These are phyloP conservation scores for Neoarthrinium moseri DNA, from an alignment of 2,329 filamentous ascomycete species.

Conservation along the genomic window DNA sequence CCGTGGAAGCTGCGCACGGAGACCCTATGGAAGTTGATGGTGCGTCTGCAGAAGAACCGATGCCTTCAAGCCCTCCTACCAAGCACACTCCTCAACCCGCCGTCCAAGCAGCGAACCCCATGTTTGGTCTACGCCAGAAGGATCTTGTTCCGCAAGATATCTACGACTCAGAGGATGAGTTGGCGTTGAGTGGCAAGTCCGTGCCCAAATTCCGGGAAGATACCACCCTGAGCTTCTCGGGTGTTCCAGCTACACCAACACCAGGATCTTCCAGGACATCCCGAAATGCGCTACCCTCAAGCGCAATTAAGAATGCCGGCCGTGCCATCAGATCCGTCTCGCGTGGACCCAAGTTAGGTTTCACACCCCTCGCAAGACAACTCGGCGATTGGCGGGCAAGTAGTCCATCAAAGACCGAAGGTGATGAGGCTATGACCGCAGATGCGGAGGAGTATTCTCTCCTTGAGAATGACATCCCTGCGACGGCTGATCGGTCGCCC, in stretches of 20 bases:
- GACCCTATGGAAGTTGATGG: conserved; percentile 28
- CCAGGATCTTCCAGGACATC: conserved; percentile 24
- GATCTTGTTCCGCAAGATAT: conserved; percentile 41
- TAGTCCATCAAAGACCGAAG: conserved; percentile 47
- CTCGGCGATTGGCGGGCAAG: conserved; percentile 62
- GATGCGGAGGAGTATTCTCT: conserved; percentile 24
- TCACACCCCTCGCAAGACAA: conserved; percentile 63
- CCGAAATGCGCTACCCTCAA: conserved; percentile 20
- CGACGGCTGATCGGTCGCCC: conserved; percentile 32
- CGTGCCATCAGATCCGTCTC: conserved; percentile 28
- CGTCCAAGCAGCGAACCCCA: conserved; percentile 20
- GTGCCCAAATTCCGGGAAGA: conserved; percentile 21
- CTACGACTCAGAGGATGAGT: conserved; percentile 57
- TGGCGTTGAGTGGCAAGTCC: conserved; percentile 30
- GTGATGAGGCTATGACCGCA: conserved; percentile 22
- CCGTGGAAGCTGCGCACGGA: conserved; percentile 7
- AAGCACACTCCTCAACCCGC: conserved; percentile 29
- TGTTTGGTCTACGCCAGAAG: conserved; percentile 47
- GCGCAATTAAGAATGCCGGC: conserved; percentile 24
- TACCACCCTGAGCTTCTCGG: conserved; percentile 24
- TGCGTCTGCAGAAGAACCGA: conserved; percentile 17
- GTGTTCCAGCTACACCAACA: conserved; percentile 42
- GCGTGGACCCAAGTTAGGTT: conserved; percentile 43
- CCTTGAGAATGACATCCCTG: conserved; percentile 20
- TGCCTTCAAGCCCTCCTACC: conserved; percentile 12